These are phyloP conservation scores for Cladobotryum protrusum DNA, from an alignment of 2,329 filamentous ascomycete species.

Conservation along the genomic window DNA sequence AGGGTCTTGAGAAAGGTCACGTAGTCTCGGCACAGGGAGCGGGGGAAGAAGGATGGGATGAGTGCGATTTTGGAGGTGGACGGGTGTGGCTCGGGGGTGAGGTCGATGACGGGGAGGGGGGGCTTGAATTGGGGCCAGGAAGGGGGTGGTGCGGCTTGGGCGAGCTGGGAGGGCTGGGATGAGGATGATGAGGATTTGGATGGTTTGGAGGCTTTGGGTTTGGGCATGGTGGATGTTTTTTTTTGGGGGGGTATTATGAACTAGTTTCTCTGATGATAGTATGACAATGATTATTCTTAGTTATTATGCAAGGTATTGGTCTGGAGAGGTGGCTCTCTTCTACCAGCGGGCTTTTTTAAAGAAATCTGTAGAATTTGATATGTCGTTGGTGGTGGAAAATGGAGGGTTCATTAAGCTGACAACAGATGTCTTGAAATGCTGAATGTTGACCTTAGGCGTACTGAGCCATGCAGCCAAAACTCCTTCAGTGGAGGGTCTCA, in stretches of 20 bases:
- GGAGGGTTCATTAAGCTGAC: too few species aligned
- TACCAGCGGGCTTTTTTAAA: too few species aligned
- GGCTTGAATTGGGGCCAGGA: constrained; percentile 70
- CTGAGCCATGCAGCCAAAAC: too few species aligned
- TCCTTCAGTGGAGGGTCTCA: too few species aligned
- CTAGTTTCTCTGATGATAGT: not conserved
- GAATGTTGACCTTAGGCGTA: too few species aligned
- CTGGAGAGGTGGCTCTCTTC: too few species aligned
- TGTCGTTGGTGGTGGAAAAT: too few species aligned
- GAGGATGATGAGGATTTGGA: constrained; percentile 14
- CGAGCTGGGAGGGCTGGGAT: constrained; percentile 9
- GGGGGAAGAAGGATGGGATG: constrained; percentile 68
- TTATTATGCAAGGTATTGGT: too few species aligned
- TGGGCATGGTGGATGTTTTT: constrained; percentile 26
- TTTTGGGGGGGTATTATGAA: not conserved
- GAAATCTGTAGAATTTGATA: too few species aligned
- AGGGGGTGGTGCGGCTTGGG: constrained; percentile 25
- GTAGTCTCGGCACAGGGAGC: constrained; percentile 68
- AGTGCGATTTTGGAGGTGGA: constrained; percentile 60
- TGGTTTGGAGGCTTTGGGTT: constrained; percentile 24
- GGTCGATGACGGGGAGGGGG: constrained; percentile 57
- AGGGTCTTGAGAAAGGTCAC: constrained; percentile 64
- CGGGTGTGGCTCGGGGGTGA: constrained; percentile 51
- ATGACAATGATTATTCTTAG: not conserved
- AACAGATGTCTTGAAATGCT: too few species aligned